Evolutionary conservation across 2,329 filamentous ascomycete genomes (phyloP).

Genomic region (Fusarium decemcellulare): DNA sequence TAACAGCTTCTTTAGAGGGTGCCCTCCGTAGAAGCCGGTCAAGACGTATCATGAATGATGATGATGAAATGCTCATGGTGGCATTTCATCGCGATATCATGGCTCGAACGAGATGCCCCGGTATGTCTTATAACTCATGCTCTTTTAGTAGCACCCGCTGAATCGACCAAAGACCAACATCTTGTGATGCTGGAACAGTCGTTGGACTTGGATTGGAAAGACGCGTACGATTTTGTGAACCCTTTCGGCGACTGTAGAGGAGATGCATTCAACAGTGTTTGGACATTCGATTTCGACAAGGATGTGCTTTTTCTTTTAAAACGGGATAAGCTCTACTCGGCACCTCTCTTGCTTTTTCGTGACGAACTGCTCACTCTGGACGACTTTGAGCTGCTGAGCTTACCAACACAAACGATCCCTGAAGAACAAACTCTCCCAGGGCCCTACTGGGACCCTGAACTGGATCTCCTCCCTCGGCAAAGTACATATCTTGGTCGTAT

Average conservation of each 20-base stretch:
- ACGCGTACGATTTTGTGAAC: not conserved
- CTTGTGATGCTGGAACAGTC: not conserved
- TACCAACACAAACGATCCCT: not conserved
- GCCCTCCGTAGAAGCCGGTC: not conserved
- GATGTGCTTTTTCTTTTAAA: not conserved
- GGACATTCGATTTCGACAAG: constrained; percentile 13
- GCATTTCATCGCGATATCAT: not conserved
- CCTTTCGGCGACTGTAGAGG: constrained; percentile 2
- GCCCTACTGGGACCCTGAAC: constrained; percentile 34
- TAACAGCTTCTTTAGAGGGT: not conserved
- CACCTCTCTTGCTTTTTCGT: constrained; percentile 18
- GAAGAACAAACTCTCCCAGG: constrained; percentile 7
- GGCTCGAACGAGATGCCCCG: not conserved
- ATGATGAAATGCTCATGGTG: not conserved
- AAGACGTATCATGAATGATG: not conserved
- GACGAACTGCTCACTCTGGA: constrained; percentile 27
- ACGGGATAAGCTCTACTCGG: not conserved
- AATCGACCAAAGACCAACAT: not conserved
- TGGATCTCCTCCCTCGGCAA: not conserved
- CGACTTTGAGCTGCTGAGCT: constrained; percentile 23
- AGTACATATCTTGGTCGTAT: constrained; percentile 30
- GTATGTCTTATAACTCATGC: not conserved
- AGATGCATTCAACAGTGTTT: not conserved
- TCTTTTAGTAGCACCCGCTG: not conserved
- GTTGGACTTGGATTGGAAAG: not conserved